phyloP scores from a whole-genome alignment of 2,329 filamentous ascomycete species.

The Alternaria viburni region DNA sequence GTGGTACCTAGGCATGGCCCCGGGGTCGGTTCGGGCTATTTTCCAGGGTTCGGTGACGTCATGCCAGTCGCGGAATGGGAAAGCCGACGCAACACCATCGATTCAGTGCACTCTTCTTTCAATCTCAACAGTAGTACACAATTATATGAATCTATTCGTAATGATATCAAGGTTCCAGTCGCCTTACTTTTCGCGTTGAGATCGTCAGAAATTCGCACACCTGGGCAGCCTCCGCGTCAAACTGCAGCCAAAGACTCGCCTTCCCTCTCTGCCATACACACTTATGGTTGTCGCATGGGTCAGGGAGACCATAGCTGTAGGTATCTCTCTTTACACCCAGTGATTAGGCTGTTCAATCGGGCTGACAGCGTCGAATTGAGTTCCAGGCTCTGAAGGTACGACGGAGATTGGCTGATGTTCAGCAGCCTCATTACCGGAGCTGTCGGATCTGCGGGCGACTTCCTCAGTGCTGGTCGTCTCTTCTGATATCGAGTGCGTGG shows the following conservation, averaged over 20 bases:
- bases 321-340: background rate
- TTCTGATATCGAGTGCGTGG: background rate
- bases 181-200: background rate
- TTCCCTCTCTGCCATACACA: background rate
- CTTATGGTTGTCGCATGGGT: background rate
- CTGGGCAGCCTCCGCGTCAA: background rate
- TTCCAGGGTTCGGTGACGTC: background rate
- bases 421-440: background rate
- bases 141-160: background rate
- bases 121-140: background rate
- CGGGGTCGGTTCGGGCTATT: background rate
- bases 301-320: background rate
- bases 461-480: background rate
- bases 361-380: background rate
- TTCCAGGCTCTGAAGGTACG: background rate
- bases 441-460: accelerated
- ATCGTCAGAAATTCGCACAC: background rate
- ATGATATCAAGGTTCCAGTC: background rate
- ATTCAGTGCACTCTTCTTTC: background rate
- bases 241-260: background rate
- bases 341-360: background rate
- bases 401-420: background rate
- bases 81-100: background rate
- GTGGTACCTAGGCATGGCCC: background rate
- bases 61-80: background rate